phyloP scores from a whole-genome alignment of 345 rosid genomes.

The Camelina sativa region DNA sequence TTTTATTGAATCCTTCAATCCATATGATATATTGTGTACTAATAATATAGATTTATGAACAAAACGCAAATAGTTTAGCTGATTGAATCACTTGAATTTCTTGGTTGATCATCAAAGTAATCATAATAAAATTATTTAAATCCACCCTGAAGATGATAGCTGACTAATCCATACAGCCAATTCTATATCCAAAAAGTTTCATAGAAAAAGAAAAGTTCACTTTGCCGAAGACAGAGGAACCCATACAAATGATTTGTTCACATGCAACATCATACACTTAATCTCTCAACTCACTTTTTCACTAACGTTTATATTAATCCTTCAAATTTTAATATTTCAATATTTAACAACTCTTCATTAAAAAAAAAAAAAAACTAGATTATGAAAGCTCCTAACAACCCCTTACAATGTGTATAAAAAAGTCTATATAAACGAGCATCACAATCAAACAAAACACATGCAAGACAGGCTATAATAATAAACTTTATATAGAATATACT shows the following conservation, averaged over 20 bases:
- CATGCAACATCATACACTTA: slow-evolving; percentile 51
- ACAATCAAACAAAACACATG: slow-evolving; percentile 36
- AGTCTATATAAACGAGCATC: slow-evolving; percentile 30
- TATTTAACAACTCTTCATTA: neutral
- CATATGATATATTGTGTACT: neutral
- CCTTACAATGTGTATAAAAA: slow-evolving; percentile 28
- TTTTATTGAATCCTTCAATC: neutral
- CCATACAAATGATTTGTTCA: slow-evolving; percentile 78
- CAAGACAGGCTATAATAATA: slow-evolving; percentile 25
- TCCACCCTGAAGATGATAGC: slow-evolving; percentile 7
- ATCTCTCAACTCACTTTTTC: slow-evolving; percentile 25
- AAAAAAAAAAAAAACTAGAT: neutral
- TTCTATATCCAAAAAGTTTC: slow-evolving; percentile 7
- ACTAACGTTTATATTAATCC: neutral
- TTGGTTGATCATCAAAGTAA: slow-evolving; percentile 19
- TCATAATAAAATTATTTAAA: neutral
- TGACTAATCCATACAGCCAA: neutral
- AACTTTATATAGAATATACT: slow-evolving; percentile 28
- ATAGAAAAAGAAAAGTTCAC: slow-evolving; percentile 13
- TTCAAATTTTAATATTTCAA: slow-evolving; percentile 12
- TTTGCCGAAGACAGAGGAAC: slow-evolving; percentile 57
- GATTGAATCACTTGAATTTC: neutral
- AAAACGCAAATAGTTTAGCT: neutral
- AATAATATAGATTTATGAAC: neutral
- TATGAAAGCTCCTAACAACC: slow-evolving; percentile 18